Evolutionary conservation across 495 filamentous ascomycete genomes (phyloP).

Genomic region (Aspergillus saccharolyticus): DNA sequence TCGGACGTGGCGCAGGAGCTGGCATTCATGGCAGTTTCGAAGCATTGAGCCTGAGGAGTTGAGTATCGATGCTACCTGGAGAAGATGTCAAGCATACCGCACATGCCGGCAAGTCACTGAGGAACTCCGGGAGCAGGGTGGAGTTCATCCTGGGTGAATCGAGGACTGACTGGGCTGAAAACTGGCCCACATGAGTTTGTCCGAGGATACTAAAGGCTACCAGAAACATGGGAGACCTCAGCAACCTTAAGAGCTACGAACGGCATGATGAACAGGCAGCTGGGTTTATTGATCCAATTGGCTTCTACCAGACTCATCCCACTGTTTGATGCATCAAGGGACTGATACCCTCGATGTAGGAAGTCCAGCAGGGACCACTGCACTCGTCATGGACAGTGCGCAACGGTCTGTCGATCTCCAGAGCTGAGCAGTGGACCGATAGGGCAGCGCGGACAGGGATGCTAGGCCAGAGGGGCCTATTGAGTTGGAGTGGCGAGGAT

Average conservation of each 20-base stretch:
- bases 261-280: too few species aligned
- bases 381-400: not conserved
- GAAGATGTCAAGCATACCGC: not conserved
- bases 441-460: not conserved
- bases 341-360: not conserved
- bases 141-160: not conserved
- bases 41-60: not conserved
- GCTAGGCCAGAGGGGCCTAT: not conserved
- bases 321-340: not conserved
- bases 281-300: not conserved
- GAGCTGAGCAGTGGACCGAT: not conserved
- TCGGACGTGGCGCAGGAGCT: conserved; percentile 6
- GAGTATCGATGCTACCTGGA: not conserved
- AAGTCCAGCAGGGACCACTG: not conserved
- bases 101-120: not conserved
- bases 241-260: not conserved
- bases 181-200: not conserved
- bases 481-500: not conserved
- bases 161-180: not conserved
- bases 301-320: not conserved
- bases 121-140: not conserved
- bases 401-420: not conserved
- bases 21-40: not conserved
- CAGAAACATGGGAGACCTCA: not conserved
- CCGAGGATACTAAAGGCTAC: not conserved